Base-by-base conservation (phyloP, 2,329 filamentous ascomycete genomes). In the Thielaviopsis musarum region DNA sequence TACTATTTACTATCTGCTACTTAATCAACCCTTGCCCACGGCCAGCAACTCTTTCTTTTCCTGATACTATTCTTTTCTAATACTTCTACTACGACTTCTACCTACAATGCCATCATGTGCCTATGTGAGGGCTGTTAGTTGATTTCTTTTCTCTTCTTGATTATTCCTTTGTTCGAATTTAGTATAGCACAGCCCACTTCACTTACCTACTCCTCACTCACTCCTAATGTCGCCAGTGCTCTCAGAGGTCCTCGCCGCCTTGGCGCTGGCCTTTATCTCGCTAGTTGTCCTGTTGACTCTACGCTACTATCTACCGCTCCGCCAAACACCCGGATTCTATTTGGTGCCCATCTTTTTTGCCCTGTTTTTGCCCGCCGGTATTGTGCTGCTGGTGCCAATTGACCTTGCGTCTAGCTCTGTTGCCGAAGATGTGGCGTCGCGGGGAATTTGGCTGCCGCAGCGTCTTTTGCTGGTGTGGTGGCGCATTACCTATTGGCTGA, bases 401-500 rank as follows among this genome's bases (percentile, higher is more conserved):
- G 93, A 98, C 71, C 82, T 98, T 64, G 91, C 91, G 1, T 95
- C 91, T 6, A 91, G 82, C 68, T 85, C 88, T 22, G 79, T 82
- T 54, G 83, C 83, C 56, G 83, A 87, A 62, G 85, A 87, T 70
- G 82, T 80, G 62, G 78, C 80, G 17, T 78, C 81, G 17, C 81
- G 85, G 65, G 93, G 91, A 38, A 87, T 98, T 67, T 96, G 91
- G 88, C 79, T 98, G 38, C 86, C 88, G 5, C 77, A 86, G 64
- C 75, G 83, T 56, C 79, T 91, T 28, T 76, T 96, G 55, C 76
- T 94, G 67, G 88, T 96, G 24, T 85, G 86, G 61, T 98, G 93
- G 93, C 82, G 91, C 68, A 91, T 98, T 64, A 85, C 87, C 21
- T 98, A 98, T 73, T 98, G 93, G 93, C 77, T 98, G 59, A 97